Conservation (phyloP, 108 stramenopile species). For the Schizochytrium sp. region DNA sequence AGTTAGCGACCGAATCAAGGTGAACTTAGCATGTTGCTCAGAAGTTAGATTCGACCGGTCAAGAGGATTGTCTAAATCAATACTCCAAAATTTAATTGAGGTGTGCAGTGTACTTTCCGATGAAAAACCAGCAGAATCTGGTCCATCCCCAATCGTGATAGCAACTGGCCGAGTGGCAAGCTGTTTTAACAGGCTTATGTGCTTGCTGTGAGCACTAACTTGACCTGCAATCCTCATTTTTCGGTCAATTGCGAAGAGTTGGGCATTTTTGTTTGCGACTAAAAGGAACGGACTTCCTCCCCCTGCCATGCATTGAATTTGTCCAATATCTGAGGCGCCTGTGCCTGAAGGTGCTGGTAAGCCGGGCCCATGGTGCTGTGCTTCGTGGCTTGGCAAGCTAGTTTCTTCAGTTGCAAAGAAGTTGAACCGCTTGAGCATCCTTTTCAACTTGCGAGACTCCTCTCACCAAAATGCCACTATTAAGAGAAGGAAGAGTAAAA, state of each 20-base stretch:
- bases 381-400: not conserved
- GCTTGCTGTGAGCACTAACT: not conserved
- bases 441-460: not conserved
- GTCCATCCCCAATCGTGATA: constrained; percentile 20
- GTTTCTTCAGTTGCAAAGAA: constrained; percentile 54
- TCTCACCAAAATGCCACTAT: too few relatives aligned
- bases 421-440: constrained; percentile 60
- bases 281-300: not conserved
- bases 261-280: not conserved
- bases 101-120: not conserved
- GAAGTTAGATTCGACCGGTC: not conserved
- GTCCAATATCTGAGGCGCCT: not conserved
- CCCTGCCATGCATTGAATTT: not conserved
- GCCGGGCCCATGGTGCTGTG: not conserved
- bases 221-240: constrained; percentile 12
- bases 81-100: constrained; percentile 22
- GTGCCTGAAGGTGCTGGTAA: not conserved
- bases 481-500: too few relatives aligned
- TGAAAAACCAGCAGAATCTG: not conserved
- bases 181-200: constrained; percentile 7
- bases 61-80: not conserved
- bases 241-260: not conserved
- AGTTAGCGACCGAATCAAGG: not conserved
- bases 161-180: not conserved
- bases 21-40: not conserved